Evolutionary conservation across 192 early-diverging fungal species (phyloP).

Genomic region (Spizellomyces sp.): DNA sequence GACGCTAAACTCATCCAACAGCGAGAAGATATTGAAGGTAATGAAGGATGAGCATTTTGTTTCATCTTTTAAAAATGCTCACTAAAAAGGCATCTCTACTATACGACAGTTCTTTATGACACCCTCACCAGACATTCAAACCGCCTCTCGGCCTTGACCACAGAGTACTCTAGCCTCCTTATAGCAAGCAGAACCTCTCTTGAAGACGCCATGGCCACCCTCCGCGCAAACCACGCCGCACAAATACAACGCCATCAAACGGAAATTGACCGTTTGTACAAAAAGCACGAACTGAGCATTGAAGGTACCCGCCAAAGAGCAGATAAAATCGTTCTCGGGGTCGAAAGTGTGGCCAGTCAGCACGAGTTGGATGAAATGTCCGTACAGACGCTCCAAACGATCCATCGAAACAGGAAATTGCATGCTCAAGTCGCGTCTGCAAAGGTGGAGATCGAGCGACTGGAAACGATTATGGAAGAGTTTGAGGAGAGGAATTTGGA

Average conservation of each 20-base stretch:
- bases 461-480: neutral
- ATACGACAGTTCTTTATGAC: conserved; percentile 8
- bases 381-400: neutral
- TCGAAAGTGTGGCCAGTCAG: conserved; percentile 15
- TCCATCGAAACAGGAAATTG: conserved; percentile 9
- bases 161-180: conserved; percentile 9
- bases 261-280: conserved; percentile 4
- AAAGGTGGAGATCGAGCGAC: neutral
- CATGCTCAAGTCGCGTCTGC: neutral
- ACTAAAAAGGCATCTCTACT: neutral
- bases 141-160: neutral
- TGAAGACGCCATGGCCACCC: neutral
- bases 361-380: conserved; percentile 18
- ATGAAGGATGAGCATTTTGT: neutral
- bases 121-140: neutral
- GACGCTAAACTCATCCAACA: conserved; percentile 16
- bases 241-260: conserved; percentile 13
- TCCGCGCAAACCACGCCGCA: neutral
- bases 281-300: conserved; percentile 1
- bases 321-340: conserved; percentile 23
- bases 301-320: neutral
- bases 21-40: conserved; percentile 14
- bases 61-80: neutral
- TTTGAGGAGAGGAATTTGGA: conserved; percentile 1
- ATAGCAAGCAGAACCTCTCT: conserved; percentile 3